Percentiles rank a stretch among this genome's conserved stretches.
These are phyloP conservation scores for Gonapodya prolifera DNA, from an alignment of 192 early-diverging fungal species.

Conservation along the genomic window DNA sequence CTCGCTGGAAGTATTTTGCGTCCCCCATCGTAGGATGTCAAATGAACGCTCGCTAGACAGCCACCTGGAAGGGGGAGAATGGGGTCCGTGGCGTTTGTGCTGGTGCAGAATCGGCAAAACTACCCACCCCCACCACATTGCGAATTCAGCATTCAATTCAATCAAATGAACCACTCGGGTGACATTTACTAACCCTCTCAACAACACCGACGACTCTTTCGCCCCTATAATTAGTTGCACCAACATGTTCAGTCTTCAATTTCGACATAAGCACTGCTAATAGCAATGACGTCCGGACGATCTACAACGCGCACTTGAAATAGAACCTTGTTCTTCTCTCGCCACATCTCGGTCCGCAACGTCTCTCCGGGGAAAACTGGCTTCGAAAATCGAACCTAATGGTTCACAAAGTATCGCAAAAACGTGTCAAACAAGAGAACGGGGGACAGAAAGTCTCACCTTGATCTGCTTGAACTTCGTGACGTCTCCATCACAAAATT, in stretches of 20 bases:
- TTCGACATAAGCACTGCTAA: slow-evolving; percentile 86
- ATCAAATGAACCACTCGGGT: too few relatives aligned
- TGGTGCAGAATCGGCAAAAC: too few relatives aligned
- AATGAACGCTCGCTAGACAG: too few relatives aligned
- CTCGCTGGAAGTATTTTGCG: slow-evolving; percentile 68
- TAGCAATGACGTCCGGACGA: slow-evolving; percentile 66
- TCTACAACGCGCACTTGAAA: slow-evolving; percentile 93
- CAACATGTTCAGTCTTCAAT: slow-evolving; percentile 27
- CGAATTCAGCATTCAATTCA: too few relatives aligned
- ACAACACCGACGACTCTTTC: too few relatives aligned
- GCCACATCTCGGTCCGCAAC: slow-evolving; percentile 95
- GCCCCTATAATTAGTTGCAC: too few relatives aligned
- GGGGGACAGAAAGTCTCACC: slow-evolving; percentile 28
- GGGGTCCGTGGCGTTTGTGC: too few relatives aligned
- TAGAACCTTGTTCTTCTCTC: slow-evolving; percentile 73
- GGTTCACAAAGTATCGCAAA: slow-evolving; percentile 2
- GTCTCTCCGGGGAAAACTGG: slow-evolving; percentile 96
- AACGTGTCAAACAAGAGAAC: slow-evolving; percentile 15
- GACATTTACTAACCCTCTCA: too few relatives aligned
- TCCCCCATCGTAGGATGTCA: slow-evolving; percentile 39
- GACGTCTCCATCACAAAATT: slow-evolving; percentile 58
- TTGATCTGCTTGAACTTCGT: slow-evolving; percentile 72
- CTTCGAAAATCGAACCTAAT: slow-evolving; percentile 53
- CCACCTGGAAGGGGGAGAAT: not conserved
- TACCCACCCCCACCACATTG: too few relatives aligned